These are phyloP conservation scores for Penicillium sp. DNA, from an alignment of 2,329 filamentous ascomycete species.

Conservation along the genomic window DNA sequence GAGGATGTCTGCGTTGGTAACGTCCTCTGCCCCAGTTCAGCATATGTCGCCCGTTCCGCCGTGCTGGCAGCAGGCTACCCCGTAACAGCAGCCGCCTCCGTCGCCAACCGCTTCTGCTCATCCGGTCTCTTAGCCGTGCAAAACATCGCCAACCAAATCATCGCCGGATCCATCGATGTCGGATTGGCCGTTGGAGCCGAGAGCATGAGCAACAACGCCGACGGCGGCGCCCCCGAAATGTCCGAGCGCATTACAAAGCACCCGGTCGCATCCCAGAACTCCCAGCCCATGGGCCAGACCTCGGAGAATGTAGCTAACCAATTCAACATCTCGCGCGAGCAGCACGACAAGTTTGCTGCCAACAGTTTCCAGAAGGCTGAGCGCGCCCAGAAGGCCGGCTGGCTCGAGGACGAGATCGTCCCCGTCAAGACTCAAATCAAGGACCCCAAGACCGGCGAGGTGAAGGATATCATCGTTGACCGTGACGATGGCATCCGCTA, in stretches of 20 bases:
- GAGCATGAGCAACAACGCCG: conserved; percentile 88
- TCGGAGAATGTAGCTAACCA: conserved; percentile 91
- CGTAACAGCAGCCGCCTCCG: conserved; percentile 72
- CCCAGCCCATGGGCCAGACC: conserved; percentile 86
- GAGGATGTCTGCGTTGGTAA: conserved; percentile 88
- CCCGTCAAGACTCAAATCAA: conserved; percentile 79
- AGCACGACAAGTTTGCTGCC: conserved; percentile 83
- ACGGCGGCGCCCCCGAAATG: conserved; percentile 78
- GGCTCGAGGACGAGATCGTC: conserved; percentile 83
- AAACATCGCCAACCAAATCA: conserved; percentile 90
- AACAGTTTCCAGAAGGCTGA: conserved; percentile 81
- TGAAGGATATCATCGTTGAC: conserved; percentile 72
- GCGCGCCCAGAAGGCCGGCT: conserved; percentile 75
- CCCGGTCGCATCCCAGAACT: conserved; percentile 81
- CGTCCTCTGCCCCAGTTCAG: conserved; percentile 82
- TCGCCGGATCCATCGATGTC: conserved; percentile 83
- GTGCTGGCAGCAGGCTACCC: conserved; percentile 85
- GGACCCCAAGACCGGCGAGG: conserved; percentile 84
- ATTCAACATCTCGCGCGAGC: conserved; percentile 64
- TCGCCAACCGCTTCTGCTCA: conserved; percentile 87
- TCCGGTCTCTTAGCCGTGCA: conserved; percentile 85
- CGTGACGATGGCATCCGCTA: conserved; percentile 82
- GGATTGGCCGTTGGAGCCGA: conserved; percentile 89
- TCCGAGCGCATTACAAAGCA: conserved; percentile 73
- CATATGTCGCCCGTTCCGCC: conserved; percentile 86